Evolutionary conservation across 2,329 filamentous ascomycete genomes (phyloP), one percentile per base, ranked within the genome.

Genomic region (Leptographium galeiforme): DNA sequence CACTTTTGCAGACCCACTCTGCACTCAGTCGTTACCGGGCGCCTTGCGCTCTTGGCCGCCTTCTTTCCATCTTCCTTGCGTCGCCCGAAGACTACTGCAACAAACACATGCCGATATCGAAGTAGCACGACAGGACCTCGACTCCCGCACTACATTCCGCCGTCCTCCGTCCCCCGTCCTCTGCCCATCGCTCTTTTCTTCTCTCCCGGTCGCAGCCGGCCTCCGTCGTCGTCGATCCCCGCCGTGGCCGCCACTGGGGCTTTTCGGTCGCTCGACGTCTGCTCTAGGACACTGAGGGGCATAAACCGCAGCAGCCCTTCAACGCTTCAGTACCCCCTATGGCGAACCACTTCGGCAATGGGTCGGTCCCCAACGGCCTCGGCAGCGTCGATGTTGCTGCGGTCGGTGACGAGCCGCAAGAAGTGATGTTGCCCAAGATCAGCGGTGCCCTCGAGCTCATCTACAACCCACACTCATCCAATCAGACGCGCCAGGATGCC

Each of bases 361-460:
- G 57, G 6, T 50, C 55, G 50, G 60, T 60, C 6, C 19, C 6
- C 55, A 58, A 58, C 48, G 47, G 50, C 60, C 67, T 67, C 58
- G 69, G 70, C 38, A 30, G 33, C 43, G 18, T 30, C 32, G 44
- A 51, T 39, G 19, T 32, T 14, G 46, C 46, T n/a, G 51, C 46
- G 10, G 36, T 50, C 4, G 55, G 48, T 4, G 50, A 52, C 49
- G 58, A 58, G 51, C 51, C 56, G 13, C 51, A 58, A 14, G 57
- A 55, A 8, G 52, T 53, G 32, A 66, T 78, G 51, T 74, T 89
- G 51, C 71, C 78, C 50, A 81, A 79, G 64, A 93, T 97, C 59
- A 81, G 89, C 63, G 79, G 87, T 63, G 93, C 93, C 43, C 81
- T 98, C 60, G 81, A 93, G 61, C 79, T 94, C 61, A 87, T 96